Conservation (phyloP, 78 protist species). For the Chrysochromulina tobinii region DNA sequence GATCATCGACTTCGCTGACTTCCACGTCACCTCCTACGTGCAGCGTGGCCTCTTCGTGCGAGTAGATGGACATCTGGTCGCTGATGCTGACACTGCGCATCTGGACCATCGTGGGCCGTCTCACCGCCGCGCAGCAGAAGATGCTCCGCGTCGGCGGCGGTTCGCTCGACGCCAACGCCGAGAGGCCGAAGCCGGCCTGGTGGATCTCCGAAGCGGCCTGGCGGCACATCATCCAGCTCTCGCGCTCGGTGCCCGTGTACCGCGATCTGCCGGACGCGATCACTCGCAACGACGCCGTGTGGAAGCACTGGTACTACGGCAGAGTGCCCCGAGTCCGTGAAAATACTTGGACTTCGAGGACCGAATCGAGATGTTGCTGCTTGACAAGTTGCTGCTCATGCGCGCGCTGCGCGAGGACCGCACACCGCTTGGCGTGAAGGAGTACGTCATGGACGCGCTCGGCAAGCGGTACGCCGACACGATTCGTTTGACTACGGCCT, state of each 20-base stretch:
- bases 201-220: conserved; percentile 79
- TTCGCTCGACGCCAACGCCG: conserved; percentile 58
- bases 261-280: conserved; percentile 51
- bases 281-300: conserved; percentile 42
- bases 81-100: conserved; percentile 76
- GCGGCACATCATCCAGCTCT: conserved; percentile 23
- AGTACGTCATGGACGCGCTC: background rate
- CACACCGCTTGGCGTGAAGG: conserved; percentile 26
- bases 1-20: conserved; percentile 64
- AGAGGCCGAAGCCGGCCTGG: conserved; percentile 47
- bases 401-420: conserved; percentile 78
- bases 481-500: too few relatives aligned
- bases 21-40: conserved; percentile 48
- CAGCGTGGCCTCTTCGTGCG: conserved; percentile 71
- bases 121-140: conserved; percentile 26
- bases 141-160: conserved; percentile 74
- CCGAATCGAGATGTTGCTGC: conserved; percentile 40
- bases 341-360: conserved; percentile 63
- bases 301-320: conserved; percentile 78
- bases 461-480: conserved; percentile 60
- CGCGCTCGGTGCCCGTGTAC: background rate
- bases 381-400: conserved; percentile 71
- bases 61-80: conserved; percentile 66
- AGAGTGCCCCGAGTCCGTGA: conserved; percentile 65
- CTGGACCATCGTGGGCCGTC: conserved; percentile 26